phyloP scores from a whole-genome alignment of 495 filamentous ascomycete genomes.

The Aspergillus affinis region DNA sequence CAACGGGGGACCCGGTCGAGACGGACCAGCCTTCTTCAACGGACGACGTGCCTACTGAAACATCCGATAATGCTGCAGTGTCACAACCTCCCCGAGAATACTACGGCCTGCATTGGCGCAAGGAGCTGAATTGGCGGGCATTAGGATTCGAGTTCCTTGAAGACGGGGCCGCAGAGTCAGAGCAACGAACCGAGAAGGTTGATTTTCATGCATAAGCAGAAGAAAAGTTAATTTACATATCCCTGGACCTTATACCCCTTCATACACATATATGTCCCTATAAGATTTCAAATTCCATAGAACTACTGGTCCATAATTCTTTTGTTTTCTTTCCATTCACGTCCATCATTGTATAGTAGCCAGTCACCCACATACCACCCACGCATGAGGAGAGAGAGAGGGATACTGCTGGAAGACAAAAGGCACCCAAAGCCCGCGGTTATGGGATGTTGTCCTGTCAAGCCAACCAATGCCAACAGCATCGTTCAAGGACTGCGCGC shows the following conservation, averaged over 20 bases:
- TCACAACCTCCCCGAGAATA: conserved; percentile 26
- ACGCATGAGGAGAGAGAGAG: too few species aligned
- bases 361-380: too few species aligned
- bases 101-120: conserved; percentile 89
- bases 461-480: conserved; percentile 9
- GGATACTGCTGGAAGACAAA: background rate
- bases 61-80: conserved; percentile 22
- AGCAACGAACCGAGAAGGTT: conserved; percentile 13
- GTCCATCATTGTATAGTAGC: conserved; percentile 5
- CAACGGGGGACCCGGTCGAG: conserved; percentile 14
- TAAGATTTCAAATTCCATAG: too few species aligned
- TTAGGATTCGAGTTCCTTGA: conserved; percentile 77
- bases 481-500: too few species aligned
- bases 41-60: too few species aligned
- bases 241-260: background rate
- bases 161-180: conserved; percentile 11
- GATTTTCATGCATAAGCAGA: conserved; percentile 22
- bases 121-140: conserved; percentile 91
- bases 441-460: background rate
- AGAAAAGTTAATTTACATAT: background rate
- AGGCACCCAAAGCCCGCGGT: conserved; percentile 5
- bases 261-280: too few species aligned
- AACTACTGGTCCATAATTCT: too few species aligned
- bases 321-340: background rate
- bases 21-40: background rate